Conservation (phyloP, 805 yeast species). For the Brettanomyces bruxellensis region DNA sequence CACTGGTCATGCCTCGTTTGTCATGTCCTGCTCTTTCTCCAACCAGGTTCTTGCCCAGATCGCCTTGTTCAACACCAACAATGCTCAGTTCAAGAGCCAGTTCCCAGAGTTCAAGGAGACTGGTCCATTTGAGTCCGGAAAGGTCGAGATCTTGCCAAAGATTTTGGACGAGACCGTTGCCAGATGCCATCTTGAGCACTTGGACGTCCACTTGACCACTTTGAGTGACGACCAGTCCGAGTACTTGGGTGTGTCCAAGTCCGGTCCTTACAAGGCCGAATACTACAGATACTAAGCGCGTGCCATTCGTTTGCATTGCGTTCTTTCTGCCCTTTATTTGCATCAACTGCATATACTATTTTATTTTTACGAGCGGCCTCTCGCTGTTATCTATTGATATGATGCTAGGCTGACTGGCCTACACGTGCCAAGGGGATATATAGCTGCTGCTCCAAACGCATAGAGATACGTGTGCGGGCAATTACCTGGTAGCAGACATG, state of each 20-base stretch:
- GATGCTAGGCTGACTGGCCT: too few relatives aligned
- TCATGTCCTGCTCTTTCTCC: constrained; percentile 99
- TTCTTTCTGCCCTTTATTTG: constrained; percentile 5
- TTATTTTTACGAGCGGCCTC: too few relatives aligned
- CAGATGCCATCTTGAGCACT: constrained; percentile 88
- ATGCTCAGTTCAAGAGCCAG: constrained; percentile 67
- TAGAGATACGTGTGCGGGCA: too few relatives aligned
- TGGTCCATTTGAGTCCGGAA: constrained; percentile 80
- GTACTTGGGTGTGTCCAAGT: constrained; percentile 82
- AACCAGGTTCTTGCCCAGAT: constrained; percentile 99
- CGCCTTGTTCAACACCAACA: constrained; percentile 87
- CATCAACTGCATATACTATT: constrained; percentile 24
- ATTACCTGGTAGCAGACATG: too few relatives aligned
- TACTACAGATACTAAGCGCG: constrained; percentile 84
- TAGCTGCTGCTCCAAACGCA: too few relatives aligned
- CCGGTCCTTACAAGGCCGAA: constrained; percentile 98
- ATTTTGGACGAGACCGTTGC: constrained; percentile 98
- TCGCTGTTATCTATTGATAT: too few relatives aligned
- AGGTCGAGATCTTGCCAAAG: constrained; percentile 93
- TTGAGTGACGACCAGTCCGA: constrained; percentile 80
- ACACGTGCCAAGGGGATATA: too few relatives aligned
- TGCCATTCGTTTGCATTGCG: background rate
- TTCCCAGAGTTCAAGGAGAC: constrained; percentile 87
- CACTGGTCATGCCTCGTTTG: constrained; percentile 98
- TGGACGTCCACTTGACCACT: constrained; percentile 78